phyloP scores from a whole-genome alignment of 2,329 filamentous ascomycete species.

The Fusarium sp. region DNA sequence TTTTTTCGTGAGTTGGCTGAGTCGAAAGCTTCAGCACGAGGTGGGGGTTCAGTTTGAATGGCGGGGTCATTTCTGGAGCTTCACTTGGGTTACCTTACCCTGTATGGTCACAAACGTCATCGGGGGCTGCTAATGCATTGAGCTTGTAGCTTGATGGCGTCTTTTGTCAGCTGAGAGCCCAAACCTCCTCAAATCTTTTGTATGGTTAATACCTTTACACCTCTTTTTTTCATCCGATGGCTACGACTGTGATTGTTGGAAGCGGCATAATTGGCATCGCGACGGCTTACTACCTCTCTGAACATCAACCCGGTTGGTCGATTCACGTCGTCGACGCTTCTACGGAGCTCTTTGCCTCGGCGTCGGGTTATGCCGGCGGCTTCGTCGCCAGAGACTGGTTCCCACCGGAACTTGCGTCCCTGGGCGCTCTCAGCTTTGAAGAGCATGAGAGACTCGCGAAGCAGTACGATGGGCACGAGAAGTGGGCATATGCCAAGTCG shows the following conservation, averaged over 20 bases:
- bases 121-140: conserved; percentile 2
- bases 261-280: conserved; percentile 77
- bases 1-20: conserved; percentile 4
- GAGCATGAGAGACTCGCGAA: conserved; percentile 75
- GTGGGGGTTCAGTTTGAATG: conserved; percentile 25
- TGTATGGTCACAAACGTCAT: conserved; percentile 36
- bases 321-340: conserved; percentile 63
- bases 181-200: neutral
- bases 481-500: conserved; percentile 64
- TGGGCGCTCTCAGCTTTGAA: conserved; percentile 76
- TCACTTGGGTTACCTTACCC: conserved; percentile 26
- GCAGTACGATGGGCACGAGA: conserved; percentile 65
- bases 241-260: conserved; percentile 74
- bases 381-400: conserved; percentile 84
- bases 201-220: conserved; percentile 1
- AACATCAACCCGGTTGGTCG: conserved; percentile 54
- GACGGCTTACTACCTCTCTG: conserved; percentile 78
- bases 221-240: conserved; percentile 45
- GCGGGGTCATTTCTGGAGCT: conserved; percentile 34
- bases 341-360: conserved; percentile 74
- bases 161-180: conserved; percentile 7
- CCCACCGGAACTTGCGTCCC: conserved; percentile 62
- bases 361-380: conserved; percentile 79
- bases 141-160: neutral
- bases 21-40: conserved; percentile 11